A percentile compares a stretch with the other conserved stretches of the same genome.
These are phyloP conservation scores for Claviceps paspali DNA, from an alignment of 2,329 filamentous ascomycete species.

Conservation along the genomic window DNA sequence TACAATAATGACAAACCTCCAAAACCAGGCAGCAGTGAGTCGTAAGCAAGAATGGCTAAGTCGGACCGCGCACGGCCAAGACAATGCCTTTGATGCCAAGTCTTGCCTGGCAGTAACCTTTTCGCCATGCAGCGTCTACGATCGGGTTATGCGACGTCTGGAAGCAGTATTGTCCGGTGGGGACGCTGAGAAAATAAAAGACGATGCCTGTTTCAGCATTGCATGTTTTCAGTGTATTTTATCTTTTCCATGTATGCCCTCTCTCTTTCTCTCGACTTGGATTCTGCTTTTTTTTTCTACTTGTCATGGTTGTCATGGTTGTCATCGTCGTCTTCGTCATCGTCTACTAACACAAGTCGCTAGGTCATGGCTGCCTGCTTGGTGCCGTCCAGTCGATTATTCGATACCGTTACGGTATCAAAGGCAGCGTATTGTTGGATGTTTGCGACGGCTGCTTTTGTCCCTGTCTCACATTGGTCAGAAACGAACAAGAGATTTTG, in stretches of 20 bases:
- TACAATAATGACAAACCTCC: no score
- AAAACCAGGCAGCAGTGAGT: constrained; percentile 7
- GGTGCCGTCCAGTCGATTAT: constrained; percentile 15
- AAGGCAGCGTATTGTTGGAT: constrained; percentile 12
- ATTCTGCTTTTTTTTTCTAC: no score
- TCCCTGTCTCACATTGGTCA: constrained; percentile 14
- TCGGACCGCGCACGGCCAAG: constrained; percentile 2
- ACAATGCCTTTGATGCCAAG: background rate
- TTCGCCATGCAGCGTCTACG: constrained; percentile 15
- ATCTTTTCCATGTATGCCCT: constrained; percentile 14
- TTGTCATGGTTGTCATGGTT: background rate
- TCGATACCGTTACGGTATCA: constrained; percentile 19
- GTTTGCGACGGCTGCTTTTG: constrained; percentile 13
- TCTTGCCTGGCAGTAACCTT: constrained; percentile 7
- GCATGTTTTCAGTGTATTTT: constrained; percentile 12
- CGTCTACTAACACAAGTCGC: constrained; percentile 1
- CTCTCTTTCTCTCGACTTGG: no score
- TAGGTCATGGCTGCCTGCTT: constrained; percentile 18
- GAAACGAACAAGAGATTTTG: constrained; percentile 18
- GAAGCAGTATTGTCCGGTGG: constrained; percentile 10
- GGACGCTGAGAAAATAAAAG: constrained; percentile 7
- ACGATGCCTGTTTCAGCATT: constrained; percentile 9
- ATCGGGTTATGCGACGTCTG: constrained; percentile 13
- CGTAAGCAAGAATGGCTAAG: constrained; percentile 9
- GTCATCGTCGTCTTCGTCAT: no score